Conservation (phyloP, 2,329 filamentous ascomycete species). For the Ophiocordyceps polyrhachis-furcata region DNA sequence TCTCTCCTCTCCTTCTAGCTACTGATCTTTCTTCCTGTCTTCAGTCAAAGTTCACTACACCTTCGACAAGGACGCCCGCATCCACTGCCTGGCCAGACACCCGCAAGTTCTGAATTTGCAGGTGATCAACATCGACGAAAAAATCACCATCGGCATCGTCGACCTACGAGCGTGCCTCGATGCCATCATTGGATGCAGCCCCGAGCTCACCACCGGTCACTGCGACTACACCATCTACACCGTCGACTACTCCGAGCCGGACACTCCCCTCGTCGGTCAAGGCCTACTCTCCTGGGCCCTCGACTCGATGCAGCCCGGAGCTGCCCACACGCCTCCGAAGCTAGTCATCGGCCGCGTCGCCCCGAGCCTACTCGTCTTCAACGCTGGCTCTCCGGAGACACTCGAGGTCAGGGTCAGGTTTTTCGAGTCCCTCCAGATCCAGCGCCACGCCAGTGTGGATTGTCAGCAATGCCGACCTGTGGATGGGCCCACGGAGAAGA, state of each 20-base stretch:
- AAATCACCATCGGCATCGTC: constrained; percentile 65
- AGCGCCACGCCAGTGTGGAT: constrained; percentile 11
- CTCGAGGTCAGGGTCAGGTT: constrained; percentile 85
- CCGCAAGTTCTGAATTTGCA: constrained; percentile 64
- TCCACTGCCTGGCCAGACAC: constrained; percentile 76
- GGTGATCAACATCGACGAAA: constrained; percentile 63
- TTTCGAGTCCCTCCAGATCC: constrained; percentile 50
- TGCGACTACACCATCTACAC: constrained; percentile 93
- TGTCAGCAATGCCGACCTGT: not conserved
- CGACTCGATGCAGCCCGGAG: constrained; percentile 18
- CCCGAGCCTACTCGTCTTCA: constrained; percentile 70
- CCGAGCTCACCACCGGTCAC: constrained; percentile 54
- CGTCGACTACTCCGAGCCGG: constrained; percentile 88
- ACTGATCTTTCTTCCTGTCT: not conserved
- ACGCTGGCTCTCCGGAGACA: constrained; percentile 67
- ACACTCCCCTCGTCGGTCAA: constrained; percentile 83
- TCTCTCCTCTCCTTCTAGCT: constrained; percentile 5
- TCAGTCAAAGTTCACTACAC: constrained; percentile 93
- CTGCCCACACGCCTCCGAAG: constrained; percentile 39
- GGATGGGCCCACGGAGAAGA: constrained; percentile 4
- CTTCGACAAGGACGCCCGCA: constrained; percentile 75
- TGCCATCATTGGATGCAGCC: constrained; percentile 60
- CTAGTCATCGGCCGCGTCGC: constrained; percentile 81
- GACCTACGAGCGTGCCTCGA: constrained; percentile 76
- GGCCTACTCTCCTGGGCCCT: constrained; percentile 83